A percentile compares a stretch with the other conserved stretches of the same genome.
phyloP scores from a whole-genome alignment of 1,284 basidiomycete genomes.

The Melampsora americana region DNA sequence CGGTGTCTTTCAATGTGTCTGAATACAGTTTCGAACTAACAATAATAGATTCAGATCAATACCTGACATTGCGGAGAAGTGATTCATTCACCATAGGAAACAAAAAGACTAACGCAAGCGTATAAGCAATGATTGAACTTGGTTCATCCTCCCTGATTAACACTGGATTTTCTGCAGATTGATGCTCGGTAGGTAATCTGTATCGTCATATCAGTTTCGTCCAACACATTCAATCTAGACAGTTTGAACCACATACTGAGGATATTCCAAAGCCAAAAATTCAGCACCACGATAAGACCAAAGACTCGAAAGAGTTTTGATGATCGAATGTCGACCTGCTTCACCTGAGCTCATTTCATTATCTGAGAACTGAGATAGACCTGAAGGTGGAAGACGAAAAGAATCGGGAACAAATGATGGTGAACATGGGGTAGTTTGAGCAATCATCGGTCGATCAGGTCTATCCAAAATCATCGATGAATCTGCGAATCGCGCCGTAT shows the following conservation, averaged over 20 bases:
- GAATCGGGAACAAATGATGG: constrained; percentile 21
- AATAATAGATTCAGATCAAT: background rate
- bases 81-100: background rate
- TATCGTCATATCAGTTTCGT: constrained; percentile 1
- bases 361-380: constrained; percentile 54
- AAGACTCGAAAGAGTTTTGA: constrained; percentile 80
- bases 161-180: constrained; percentile 92
- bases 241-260: constrained; percentile 55
- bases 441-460: constrained; percentile 45
- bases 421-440: constrained; percentile 26
- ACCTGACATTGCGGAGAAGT: background rate
- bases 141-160: constrained; percentile 96
- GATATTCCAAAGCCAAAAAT: constrained; percentile 60
- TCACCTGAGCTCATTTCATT: constrained; percentile 57
- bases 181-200: constrained; percentile 51
- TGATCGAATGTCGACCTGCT: constrained; percentile 69
- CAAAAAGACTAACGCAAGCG: constrained; percentile 58
- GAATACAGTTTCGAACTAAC: constrained; percentile 64
- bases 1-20: constrained; percentile 58
- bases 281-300: constrained; percentile 58
- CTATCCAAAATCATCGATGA: constrained; percentile 12
- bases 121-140: constrained; percentile 94
- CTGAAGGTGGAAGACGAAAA: constrained; percentile 49
- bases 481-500: constrained; percentile 17
- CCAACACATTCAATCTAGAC: background rate